Evolutionary conservation across 1,139 yeast species (phyloP).

Genomic region (Saccharomycopsis crataegensis): DNA sequence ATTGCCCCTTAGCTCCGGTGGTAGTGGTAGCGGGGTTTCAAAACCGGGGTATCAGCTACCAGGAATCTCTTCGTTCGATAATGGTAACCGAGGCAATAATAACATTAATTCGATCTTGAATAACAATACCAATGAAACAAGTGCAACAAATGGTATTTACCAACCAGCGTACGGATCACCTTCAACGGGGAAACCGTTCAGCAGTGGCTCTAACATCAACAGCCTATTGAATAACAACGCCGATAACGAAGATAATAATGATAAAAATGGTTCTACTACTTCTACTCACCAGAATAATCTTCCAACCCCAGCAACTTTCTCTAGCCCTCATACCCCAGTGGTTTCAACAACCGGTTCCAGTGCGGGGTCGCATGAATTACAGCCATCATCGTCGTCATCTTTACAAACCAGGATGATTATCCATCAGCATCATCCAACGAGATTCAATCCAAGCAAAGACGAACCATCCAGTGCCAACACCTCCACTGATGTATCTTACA

Average conservation of each 20-base stretch:
- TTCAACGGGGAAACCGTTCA: not conserved
- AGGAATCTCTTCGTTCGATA: slow-evolving; percentile 8
- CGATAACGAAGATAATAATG: not conserved
- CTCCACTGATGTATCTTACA: not conserved
- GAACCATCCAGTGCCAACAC: slow-evolving; percentile 1
- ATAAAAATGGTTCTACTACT: not conserved
- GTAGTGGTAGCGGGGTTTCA: not conserved
- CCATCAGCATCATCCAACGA: slow-evolving; percentile 18
- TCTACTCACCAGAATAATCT: not conserved
- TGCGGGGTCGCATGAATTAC: not conserved
- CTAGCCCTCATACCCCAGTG: not conserved
- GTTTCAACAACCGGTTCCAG: not conserved
- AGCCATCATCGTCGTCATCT: not conserved
- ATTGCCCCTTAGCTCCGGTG: not conserved
- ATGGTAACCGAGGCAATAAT: not conserved
- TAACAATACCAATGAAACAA: not conserved
- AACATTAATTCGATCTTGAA: slow-evolving; percentile 2
- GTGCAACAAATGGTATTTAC: not conserved
- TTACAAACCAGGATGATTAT: slow-evolving; percentile 18
- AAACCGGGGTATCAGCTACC: slow-evolving; percentile 6
- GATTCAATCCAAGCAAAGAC: slow-evolving; percentile 3
- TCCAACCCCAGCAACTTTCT: not conserved
- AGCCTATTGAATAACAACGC: slow-evolving; percentile 6
- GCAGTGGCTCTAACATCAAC: slow-evolving; percentile 6
- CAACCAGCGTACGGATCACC: not conserved